Base-by-base conservation (phyloP, 2,329 filamentous ascomycete species). In the Alternaria alternata region DNA sequence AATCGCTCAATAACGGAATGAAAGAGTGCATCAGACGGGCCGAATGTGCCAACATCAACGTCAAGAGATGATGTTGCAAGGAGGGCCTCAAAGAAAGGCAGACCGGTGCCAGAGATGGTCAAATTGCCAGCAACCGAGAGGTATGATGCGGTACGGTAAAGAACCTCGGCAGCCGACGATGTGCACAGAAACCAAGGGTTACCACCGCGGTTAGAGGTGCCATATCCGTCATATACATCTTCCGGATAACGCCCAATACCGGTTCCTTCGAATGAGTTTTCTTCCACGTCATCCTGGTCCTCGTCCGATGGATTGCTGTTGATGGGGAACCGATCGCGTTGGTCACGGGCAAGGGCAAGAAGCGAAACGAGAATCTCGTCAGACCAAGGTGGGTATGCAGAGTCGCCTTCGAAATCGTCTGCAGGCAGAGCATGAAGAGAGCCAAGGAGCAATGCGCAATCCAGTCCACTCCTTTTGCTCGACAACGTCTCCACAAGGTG, bases 131-230 rank as follows among this genome's bases (percentile, higher is more conserved):
- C 59, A 28, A 59, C 26, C 11, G 68, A 42, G 24, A 80, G 56
- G 41, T 79, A 73, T 2, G 70, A 54, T 6, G 77, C 73, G 12
- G 76, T 74, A 49, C 71, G 76, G 68, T 78, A 82, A 6, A 81
- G 66, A 44, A 81, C 61, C 43, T 79, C 74, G 5, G 80, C 75
- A 2, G 78, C 79, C n/a, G 73, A 72, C 8, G 75, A 72, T 5
- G 80, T 82, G 70, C 79, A 81, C 7, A 82, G 71, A 61, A 81
- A 82, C 79, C 79, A 81, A 6, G 79, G 79, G 48, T 81, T 79
- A 18, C 79, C 79, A 43, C 67, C 71, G 11, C 61, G 64, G 12
- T 54, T 43, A 5, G 70, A 68, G 34, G 62, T 77, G 30, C 67
- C 69, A 59, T 78, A 77, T 18, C 79, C 79, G 63, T 80, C 70